Conservation (phyloP, 2,329 filamentous ascomycete species). For the Aspergillus oerlinghausenensis region DNA sequence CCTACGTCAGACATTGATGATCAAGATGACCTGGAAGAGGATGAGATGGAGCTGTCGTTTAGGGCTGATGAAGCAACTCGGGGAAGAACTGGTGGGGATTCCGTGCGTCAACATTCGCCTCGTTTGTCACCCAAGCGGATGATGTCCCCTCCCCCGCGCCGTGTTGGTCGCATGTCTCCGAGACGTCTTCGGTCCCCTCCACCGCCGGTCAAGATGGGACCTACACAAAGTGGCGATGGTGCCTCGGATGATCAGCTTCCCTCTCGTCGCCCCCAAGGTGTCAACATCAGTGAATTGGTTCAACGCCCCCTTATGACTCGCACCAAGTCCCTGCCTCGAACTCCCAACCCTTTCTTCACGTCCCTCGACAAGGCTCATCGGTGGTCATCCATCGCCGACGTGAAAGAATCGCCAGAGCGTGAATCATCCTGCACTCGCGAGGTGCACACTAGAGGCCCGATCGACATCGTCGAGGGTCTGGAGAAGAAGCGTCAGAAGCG, state of each 20-base stretch:
- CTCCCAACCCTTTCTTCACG: slow-evolving; percentile 64
- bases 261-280: slow-evolving; percentile 45
- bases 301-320: slow-evolving; percentile 65
- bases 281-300: slow-evolving; percentile 51
- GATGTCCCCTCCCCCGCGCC: slow-evolving; percentile 50
- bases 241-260: slow-evolving; percentile 36
- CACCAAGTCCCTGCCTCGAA: slow-evolving; percentile 82
- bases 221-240: slow-evolving; percentile 41
- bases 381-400: slow-evolving; percentile 29
- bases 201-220: slow-evolving; percentile 51
- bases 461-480: slow-evolving; percentile 94
- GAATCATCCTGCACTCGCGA: slow-evolving; percentile 41
- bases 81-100: slow-evolving; percentile 42
- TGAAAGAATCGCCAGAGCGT: slow-evolving; percentile 33
- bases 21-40: slow-evolving; percentile 68
- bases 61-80: slow-evolving; percentile 45
- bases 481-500: slow-evolving; percentile 91
- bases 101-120: slow-evolving; percentile 50
- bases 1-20: slow-evolving; percentile 90
- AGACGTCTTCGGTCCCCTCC: slow-evolving; percentile 66
- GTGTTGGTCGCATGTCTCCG: slow-evolving; percentile 56
- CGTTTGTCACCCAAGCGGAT: slow-evolving; percentile 59
- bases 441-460: slow-evolving; percentile 78
- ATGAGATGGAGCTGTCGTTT: slow-evolving; percentile 49
- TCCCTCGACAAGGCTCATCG: slow-evolving; percentile 27